Evolutionary conservation across 2,329 filamentous ascomycete species (phyloP), one percentile per base, ranked within the genome.

Genomic region (Bipolaris sorokiniana): DNA sequence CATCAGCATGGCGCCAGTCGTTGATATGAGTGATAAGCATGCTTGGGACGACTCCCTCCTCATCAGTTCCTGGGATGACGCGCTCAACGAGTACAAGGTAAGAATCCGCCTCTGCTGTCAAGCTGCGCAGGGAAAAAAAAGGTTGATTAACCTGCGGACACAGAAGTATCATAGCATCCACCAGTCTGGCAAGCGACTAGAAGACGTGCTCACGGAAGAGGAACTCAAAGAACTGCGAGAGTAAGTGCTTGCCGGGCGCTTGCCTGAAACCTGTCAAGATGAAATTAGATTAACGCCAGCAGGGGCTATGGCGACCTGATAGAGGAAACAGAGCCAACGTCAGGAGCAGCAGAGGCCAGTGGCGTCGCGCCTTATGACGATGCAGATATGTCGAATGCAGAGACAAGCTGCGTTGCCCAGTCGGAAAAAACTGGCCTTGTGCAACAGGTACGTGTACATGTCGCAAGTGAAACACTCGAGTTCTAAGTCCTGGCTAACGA

Each of bases 111-210:
- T 20, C n/a, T 46, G 26, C 1, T n/a, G 16, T 7, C 18, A n/a
- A 7, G 13, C 13, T 40, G 9, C 23, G 15, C 34, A n/a, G 11
- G 22, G 41, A 45, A 20, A 41, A 23, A 38, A 41, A 20, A 38
- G 23, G 11, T 40, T 31, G 22, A 46, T 59, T 65, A 37, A 69
- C 40, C 40, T 18, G 23, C 37, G n/a, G 33, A 40, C 11, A 34
- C 34, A 77, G 75, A 75, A 74, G 53, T 77, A 76, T 49, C 74
- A 77, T 48, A 75, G 73, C 56, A 76, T 77, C 52, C 66, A 71
- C 40, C 69, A 68, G 46, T 66, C 68, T 46, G 74, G 75, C 37
- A 74, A 75, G 59, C 71, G 69, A 44, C 59, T 76, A 2, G 72
- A 76, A 57, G 72, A 77, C 55, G 70, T 70, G 9, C 54, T 77